Percentiles rank a stretch among this genome's conserved stretches.
phyloP scores from a whole-genome alignment of 352 stramenopile species.

The Phytophthora ohioensis region DNA sequence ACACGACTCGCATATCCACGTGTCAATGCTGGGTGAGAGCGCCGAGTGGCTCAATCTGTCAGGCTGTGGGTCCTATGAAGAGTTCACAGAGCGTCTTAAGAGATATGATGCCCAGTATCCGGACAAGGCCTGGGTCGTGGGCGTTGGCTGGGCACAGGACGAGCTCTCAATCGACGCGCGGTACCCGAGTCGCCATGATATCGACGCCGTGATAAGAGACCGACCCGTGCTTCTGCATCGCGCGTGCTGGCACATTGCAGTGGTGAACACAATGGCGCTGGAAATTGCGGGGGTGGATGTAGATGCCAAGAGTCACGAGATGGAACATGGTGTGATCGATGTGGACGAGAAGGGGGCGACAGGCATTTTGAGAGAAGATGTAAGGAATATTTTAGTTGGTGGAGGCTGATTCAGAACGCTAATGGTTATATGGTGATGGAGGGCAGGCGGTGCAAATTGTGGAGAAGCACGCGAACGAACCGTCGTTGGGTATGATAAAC shows the following conservation, averaged over 20 bases:
- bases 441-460: conserved; percentile 73
- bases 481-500: conserved; percentile 57
- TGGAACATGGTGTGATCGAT: conserved; percentile 66
- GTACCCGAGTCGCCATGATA: conserved; percentile 78
- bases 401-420: background rate
- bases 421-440: conserved; percentile 5
- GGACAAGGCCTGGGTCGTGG: conserved; percentile 81
- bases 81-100: conserved; percentile 63
- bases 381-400: conserved; percentile 23
- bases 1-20: conserved; percentile 91
- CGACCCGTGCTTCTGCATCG: conserved; percentile 87
- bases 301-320: conserved; percentile 33
- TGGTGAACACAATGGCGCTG: conserved; percentile 87
- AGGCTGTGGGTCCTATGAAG: conserved; percentile 75
- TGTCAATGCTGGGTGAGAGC: conserved; percentile 85
- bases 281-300: conserved; percentile 70
- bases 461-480: conserved; percentile 75
- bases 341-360: conserved; percentile 70
- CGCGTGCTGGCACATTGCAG: conserved; percentile 91
- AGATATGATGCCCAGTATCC: conserved; percentile 70
- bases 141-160: conserved; percentile 90
- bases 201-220: conserved; percentile 76
- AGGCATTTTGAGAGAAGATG: conserved; percentile 75
- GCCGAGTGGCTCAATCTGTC: conserved; percentile 86
- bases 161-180: conserved; percentile 61